Evolutionary conservation across 345 rosid genomes (phyloP), one percentile per base, ranked within the genome.

Genomic region (Syzygium aqueum): DNA sequence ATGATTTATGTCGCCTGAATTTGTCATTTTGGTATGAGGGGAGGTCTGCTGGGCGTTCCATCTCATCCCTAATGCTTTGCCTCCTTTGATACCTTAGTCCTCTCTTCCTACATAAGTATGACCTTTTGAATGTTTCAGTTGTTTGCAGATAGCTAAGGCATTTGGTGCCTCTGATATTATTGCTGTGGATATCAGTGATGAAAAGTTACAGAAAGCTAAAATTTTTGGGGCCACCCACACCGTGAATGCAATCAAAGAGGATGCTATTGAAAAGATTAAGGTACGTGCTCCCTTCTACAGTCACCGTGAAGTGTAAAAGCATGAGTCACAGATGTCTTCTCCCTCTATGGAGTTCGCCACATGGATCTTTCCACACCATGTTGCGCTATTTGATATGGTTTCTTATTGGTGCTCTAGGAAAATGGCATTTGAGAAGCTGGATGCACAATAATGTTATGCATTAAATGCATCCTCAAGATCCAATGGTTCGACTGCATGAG

Each of bases 101-200:
- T 73, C 27, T 73, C 49, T 51, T 43, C 82, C 49, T n/a, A 46
- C 53, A 83, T 54, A 51, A 43, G 28, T 82, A 61, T 84, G 87
- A 85, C 61, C 53, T 80, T 85, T 59, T 84, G 87, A 63, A 88
- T 88, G 73, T 86, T 90, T 85, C 96, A 97, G 99, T 90, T 97
- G 99, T 90, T 93, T 97, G 95, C 99, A 96, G 98, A 96, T 96
- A 88, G 99, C 99, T 40, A 95, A 93, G 91, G 99, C 99, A 87
- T 97, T 95, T 91, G 99, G 98, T 89, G 99, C 99, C 22, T 96
- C 99, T 28, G 98, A 95, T 78, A 93, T 97, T 86, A 95, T 97
- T 89, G 99, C 99, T 87, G 99, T 97, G 86, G 99, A 97, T 93
- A 91, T 97, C 89, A 94, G 94, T 86, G 97, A 96, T 89, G 97